Evolutionary conservation across 176 grass and related monocot species (phyloP).

Genomic region (Melocanna baccifera): DNA sequence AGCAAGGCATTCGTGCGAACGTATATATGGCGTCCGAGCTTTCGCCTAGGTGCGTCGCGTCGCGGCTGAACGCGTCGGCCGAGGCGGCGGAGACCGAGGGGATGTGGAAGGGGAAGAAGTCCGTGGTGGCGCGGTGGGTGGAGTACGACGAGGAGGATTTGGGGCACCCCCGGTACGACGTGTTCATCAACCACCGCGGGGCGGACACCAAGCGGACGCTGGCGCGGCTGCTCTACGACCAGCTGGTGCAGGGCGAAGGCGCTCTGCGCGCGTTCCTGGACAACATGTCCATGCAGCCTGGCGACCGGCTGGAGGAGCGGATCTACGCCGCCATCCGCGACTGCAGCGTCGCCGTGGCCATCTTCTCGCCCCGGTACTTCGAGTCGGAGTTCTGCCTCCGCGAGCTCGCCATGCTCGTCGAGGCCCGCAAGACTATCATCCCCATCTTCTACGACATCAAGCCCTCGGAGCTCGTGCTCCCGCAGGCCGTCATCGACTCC

Average conservation of each 20-base stretch:
- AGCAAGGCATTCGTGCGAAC: background rate
- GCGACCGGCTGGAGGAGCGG: conserved; percentile 51
- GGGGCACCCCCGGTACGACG: conserved; percentile 34
- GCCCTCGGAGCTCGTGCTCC: conserved; percentile 56
- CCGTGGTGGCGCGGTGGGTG: background rate
- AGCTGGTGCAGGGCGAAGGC: background rate
- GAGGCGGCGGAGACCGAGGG: background rate
- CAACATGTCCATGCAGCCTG: conserved; percentile 67
- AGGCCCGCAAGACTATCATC: conserved; percentile 61
- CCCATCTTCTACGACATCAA: conserved; percentile 83
- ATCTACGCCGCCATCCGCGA: conserved; percentile 42
- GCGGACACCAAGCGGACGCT: conserved; percentile 71
- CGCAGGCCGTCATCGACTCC: conserved; percentile 13
- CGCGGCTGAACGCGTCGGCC: conserved; percentile 37
- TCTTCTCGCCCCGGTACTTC: conserved; percentile 66
- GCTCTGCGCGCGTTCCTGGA: conserved; percentile 49
- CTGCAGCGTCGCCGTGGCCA: conserved; percentile 53
- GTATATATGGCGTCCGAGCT: background rate
- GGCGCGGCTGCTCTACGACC: conserved; percentile 55
- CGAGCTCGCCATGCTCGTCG: conserved; percentile 69
- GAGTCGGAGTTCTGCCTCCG: conserved; percentile 71
- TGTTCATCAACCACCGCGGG: conserved; percentile 90
- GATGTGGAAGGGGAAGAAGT: background rate
- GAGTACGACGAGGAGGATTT: conserved; percentile 5
- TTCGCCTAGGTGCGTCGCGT: background rate